phyloP scores from a whole-genome alignment of 1,139 yeast genomes.

The Candida pseudoviswanathii region DNA sequence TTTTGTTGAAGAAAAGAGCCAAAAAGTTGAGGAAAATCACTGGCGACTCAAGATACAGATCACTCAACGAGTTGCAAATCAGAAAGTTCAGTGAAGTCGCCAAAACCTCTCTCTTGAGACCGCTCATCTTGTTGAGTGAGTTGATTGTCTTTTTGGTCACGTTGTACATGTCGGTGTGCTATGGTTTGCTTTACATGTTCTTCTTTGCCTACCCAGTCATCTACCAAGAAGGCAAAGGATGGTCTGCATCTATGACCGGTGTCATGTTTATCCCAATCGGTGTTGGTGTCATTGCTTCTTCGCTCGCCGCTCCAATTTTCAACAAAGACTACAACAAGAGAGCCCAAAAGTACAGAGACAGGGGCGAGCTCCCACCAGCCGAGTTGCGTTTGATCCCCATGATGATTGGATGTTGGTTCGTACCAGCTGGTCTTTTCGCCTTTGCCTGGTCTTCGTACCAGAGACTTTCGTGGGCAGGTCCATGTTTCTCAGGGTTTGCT shows the following conservation, averaged over 20 bases:
- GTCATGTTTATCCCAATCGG: constrained; percentile 72
- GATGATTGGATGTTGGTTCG: constrained; percentile 64
- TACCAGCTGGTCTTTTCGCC: constrained; percentile 56
- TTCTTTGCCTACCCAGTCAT: constrained; percentile 70
- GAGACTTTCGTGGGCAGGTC: constrained; percentile 61
- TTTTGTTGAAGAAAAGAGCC: constrained; percentile 52
- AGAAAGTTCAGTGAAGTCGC: constrained; percentile 41
- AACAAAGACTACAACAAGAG: constrained; percentile 59
- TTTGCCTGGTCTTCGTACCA: constrained; percentile 67
- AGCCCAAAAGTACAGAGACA: constrained; percentile 48
- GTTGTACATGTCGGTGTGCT: constrained; percentile 57
- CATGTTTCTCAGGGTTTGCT: constrained; percentile 58
- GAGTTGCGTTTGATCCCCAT: constrained; percentile 61
- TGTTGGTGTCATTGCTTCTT: constrained; percentile 60
- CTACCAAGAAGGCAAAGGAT: constrained; percentile 65
- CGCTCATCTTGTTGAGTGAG: constrained; percentile 47
- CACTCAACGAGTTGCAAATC: constrained; percentile 47
- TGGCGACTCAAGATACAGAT: constrained; percentile 52
- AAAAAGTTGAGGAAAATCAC: constrained; percentile 52
- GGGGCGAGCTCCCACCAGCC: constrained; percentile 60
- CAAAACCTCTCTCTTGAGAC: constrained; percentile 51
- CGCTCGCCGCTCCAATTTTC: constrained; percentile 54
- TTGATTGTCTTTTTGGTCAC: constrained; percentile 58
- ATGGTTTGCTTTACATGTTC: constrained; percentile 59
- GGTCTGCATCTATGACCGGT: constrained; percentile 59